Base-by-base conservation (phyloP, 257 asterid species). In the Solanum stenotomum region DNA sequence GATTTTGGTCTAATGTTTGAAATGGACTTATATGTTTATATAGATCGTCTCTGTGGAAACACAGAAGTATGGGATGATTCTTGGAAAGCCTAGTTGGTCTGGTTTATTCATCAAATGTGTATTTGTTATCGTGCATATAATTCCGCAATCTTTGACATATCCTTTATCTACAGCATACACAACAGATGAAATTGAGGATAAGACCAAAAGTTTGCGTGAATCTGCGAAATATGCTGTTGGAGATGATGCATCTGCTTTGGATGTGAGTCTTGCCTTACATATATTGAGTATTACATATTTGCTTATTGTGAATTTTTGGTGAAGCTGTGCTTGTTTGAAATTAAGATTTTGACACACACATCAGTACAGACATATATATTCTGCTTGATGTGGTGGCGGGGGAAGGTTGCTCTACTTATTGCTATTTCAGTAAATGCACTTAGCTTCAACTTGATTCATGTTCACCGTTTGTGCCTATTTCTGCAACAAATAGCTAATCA, bases 101-200 rank as follows among this genome's bases (percentile, higher is more conserved):
- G 44, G 37, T 7, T 46, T 37, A 29, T 49, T 82, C 29, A 82
- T 49, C 8, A 29, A 77, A 82, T 29, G 52, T 44, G 33, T 82
- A 46, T 31, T 18, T 16, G 85, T 29, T 82, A 16, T 82, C 6
- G 12, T 82, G 42, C 70, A 82, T 46, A 82, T 16, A 82, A 29
- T 49, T 49, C 20, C 59, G 0, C 9, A 25, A 42, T 27, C 85
- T 44, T 79, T 79, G 85, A 27, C 38, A 46, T 81, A 49, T 82
- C 70, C 38, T 86, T 86, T 61, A 27, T 88, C 74, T 89, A 92
- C 96, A 96, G 99, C 98, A 42, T 94, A 92, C 92, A 87, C 98
- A 70, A 46, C 88, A 89, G 95, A 94, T 59, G 99, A 96, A 88
- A 89, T 95, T 86, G 98, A 90, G 87, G 91, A 92, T 90, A 96